phyloP scores from a whole-genome alignment of 352 stramenopile species.

The Thalassiosira livingstoniorum region DNA sequence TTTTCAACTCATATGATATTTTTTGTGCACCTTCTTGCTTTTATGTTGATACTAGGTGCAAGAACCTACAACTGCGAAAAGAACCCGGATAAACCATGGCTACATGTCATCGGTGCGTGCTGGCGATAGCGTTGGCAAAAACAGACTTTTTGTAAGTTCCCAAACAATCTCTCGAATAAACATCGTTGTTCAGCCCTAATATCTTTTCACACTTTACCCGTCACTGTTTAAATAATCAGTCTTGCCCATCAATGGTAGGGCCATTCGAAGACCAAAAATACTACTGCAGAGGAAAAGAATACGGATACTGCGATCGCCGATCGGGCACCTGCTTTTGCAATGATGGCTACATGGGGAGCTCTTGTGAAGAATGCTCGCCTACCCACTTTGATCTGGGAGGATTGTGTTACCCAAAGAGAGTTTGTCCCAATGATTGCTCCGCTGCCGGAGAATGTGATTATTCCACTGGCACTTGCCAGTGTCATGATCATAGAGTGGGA shows the following conservation, averaged over 20 bases:
- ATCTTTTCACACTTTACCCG: slow-evolving; percentile 37
- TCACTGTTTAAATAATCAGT: slow-evolving; percentile 23
- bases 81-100: slow-evolving; percentile 89
- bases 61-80: slow-evolving; percentile 83
- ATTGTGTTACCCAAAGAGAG: slow-evolving; percentile 91
- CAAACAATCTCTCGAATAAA: slow-evolving; percentile 68
- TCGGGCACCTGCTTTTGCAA: slow-evolving; percentile 94
- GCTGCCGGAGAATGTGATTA: slow-evolving; percentile 90
- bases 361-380: slow-evolving; percentile 89
- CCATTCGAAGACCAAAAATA: slow-evolving; percentile 90
- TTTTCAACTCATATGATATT: background rate
- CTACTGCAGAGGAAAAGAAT: slow-evolving; percentile 91
- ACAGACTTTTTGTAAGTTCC: slow-evolving; percentile 82
- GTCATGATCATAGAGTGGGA: slow-evolving; percentile 84
- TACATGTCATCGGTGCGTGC: slow-evolving; percentile 33
- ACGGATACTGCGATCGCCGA: slow-evolving; percentile 94
- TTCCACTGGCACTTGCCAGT: slow-evolving; percentile 89
- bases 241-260: slow-evolving; percentile 81
- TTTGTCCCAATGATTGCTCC: slow-evolving; percentile 91
- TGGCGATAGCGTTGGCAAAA: slow-evolving; percentile 80
- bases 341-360: slow-evolving; percentile 91
- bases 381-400: slow-evolving; percentile 89
- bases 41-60: no score
- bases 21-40: background rate
- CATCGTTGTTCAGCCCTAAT: slow-evolving; percentile 54